Evolutionary conservation across 345 rosid genomes (phyloP), one percentile per base, ranked within the genome.

Genomic region (Pugionium dolabratum): DNA sequence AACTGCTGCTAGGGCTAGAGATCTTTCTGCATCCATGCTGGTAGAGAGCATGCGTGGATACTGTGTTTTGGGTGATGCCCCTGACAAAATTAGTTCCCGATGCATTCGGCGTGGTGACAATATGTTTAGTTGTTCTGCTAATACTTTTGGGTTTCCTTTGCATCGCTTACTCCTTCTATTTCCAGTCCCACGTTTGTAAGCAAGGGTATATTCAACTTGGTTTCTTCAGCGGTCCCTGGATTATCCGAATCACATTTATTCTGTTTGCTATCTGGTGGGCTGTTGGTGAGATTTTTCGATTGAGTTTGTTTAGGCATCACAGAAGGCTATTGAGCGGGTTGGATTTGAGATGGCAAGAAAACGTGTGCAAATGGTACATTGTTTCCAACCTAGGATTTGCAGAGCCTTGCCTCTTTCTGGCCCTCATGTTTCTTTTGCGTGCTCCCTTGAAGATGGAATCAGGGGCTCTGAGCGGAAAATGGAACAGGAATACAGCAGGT

Each of bases 1-100:
- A 55, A 49, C 49, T 30, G 55, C 49, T 25, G 57, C 80, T 76
- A 54, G 77, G 54, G 73, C 77, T 76, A 51, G 85, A 79, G 90
- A 80, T 45, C 73, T 61, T 77, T 63, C 76, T 85, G 96, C 78
- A 89, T 85, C 96, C 91, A 90, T 94, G 96, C 99, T 94, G 90
- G 96, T 81, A 75, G 93, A 91, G 91, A 94, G 96, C 89, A 94
- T 91, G 95, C 90, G 88, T 83, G 97, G 91, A 86, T 81, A 83
- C 85, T 81, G 94, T 90, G 83, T 70, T 82, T 83, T 79, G 96
- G 97, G 97, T 94, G 82, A 94, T 94, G 99, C 97, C 96, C 97
- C 97, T 80, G 95, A 85, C 83, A 78, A 84, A 88, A 83, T 64
- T 79, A 78, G 80, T 80, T 85, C 81, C 99, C 93, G 97, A 91